Percentiles rank a stretch among this genome's conserved stretches.
Evolutionary conservation across 257 asterid genomes (phyloP).

Genomic region (Solanum bulbocastanum): DNA sequence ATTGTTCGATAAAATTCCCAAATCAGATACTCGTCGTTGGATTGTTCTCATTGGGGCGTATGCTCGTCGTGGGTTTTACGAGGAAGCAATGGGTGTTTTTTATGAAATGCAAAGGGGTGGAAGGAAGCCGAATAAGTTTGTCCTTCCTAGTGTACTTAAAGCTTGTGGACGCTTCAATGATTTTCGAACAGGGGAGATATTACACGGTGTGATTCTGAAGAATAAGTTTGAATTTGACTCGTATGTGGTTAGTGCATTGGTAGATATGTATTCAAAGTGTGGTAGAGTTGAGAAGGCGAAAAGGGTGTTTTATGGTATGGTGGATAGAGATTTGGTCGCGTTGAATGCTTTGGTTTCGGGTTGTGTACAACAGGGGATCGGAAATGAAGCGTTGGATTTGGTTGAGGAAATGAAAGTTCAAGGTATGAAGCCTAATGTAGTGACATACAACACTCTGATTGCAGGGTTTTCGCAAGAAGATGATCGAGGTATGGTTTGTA

Average conservation of each 20-base stretch:
- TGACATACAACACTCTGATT: constrained; percentile 57
- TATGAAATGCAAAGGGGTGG: constrained; percentile 32
- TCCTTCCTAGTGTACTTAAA: constrained; percentile 63
- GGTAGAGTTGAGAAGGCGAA: constrained; percentile 34
- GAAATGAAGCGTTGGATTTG: constrained; percentile 24
- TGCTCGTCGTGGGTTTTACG: constrained; percentile 38
- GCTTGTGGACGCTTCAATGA: constrained; percentile 61
- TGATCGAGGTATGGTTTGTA: constrained; percentile 23
- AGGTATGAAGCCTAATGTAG: constrained; percentile 41
- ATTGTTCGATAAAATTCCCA: constrained; percentile 60
- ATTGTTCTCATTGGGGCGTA: constrained; percentile 45
- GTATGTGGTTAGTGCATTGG: constrained; percentile 44
- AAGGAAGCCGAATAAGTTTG: constrained; percentile 23
- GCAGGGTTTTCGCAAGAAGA: constrained; percentile 61
- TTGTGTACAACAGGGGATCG: constrained; percentile 28
- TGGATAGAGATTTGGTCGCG: constrained; percentile 41
- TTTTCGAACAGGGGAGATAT: constrained; percentile 27
- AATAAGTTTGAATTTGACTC: constrained; percentile 31
- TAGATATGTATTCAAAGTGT: constrained; percentile 60
- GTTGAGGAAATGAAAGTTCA: constrained; percentile 30
- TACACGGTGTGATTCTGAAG: constrained; percentile 42
- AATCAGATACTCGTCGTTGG: constrained; percentile 41
- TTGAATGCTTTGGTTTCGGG: constrained; percentile 63
- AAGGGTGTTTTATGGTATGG: constrained; percentile 39
- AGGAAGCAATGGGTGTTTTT: constrained; percentile 37